Evolutionary conservation across 495 filamentous ascomycete species (phyloP).

Genomic region (Neurospora sublineolata): DNA sequence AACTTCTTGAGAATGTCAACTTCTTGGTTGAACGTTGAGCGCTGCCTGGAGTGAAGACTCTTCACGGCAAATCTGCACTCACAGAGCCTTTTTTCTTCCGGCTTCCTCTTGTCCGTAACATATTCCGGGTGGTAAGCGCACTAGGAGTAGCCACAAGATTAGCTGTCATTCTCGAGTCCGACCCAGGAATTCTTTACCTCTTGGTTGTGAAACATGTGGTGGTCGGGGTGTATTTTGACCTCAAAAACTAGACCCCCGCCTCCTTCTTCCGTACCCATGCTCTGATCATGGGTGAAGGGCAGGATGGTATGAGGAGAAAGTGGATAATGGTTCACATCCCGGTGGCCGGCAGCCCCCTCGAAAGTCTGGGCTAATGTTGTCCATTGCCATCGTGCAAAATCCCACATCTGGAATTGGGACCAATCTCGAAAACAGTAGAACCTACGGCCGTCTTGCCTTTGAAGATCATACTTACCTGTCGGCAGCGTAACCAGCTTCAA

Average conservation of each 20-base stretch:
- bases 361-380: slow-evolving; percentile 7
- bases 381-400: slow-evolving; percentile 11
- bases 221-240: slow-evolving; percentile 6
- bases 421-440: too few species aligned
- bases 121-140: neutral
- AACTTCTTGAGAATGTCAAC: slow-evolving; percentile 14
- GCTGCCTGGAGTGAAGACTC: slow-evolving; percentile 5
- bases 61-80: slow-evolving; percentile 12
- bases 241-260: slow-evolving; percentile 6
- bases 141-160: too few species aligned
- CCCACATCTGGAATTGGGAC: neutral
- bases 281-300: slow-evolving; percentile 3
- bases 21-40: slow-evolving; percentile 7
- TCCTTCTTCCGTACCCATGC: neutral
- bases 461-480: neutral
- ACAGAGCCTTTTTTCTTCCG: neutral
- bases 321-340: slow-evolving; percentile 5
- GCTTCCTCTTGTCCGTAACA: neutral
- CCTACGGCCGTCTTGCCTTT: too few species aligned
- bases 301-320: neutral
- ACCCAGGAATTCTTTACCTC: too few species aligned
- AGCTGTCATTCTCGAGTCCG: too few species aligned
- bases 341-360: neutral
- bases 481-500: slow-evolving; percentile 2
- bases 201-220: slow-evolving; percentile 8